Evolutionary conservation across 169 alveolate genomes (phyloP).

Genomic region (Plasmodium vivax): DNA sequence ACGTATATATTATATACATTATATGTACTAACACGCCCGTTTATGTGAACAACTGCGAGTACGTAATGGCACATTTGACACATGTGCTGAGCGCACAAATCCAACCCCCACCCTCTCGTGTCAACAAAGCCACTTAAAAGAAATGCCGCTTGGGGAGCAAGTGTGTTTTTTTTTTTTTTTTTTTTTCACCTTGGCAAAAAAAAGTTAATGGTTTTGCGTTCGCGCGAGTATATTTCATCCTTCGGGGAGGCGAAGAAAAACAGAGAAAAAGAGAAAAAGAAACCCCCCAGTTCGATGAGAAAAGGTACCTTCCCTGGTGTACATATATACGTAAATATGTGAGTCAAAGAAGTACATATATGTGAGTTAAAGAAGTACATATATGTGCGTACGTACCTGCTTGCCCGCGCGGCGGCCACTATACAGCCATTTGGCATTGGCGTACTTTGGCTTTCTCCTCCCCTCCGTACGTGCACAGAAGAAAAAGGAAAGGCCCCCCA

Average conservation of each 20-base stretch:
- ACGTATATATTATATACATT: not conserved
- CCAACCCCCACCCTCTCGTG: not conserved
- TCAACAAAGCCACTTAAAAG: not conserved
- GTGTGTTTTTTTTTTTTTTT: not conserved
- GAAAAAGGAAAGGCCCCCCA: not conserved
- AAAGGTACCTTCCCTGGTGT: not conserved
- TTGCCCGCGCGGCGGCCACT: not conserved
- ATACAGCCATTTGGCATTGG: not conserved
- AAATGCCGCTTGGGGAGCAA: not conserved
- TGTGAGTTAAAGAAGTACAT: too few relatives aligned
- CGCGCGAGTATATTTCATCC: not conserved
- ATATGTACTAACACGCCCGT: not conserved
- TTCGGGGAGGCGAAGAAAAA: not conserved
- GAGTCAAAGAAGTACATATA: too few relatives aligned
- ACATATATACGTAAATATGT: not conserved
- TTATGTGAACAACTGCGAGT: not conserved
- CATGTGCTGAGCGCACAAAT: not conserved
- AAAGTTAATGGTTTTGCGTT: not conserved
- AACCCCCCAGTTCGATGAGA: not conserved
- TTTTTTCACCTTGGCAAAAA: not conserved
- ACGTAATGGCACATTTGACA: not conserved
- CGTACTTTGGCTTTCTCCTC: not conserved
- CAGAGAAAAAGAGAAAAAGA: not conserved
- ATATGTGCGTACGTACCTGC: not conserved
- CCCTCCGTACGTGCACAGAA: not conserved